These are phyloP conservation scores for Fusarium begoniae DNA, from an alignment of 2,329 filamentous ascomycete species.

Conservation along the genomic window DNA sequence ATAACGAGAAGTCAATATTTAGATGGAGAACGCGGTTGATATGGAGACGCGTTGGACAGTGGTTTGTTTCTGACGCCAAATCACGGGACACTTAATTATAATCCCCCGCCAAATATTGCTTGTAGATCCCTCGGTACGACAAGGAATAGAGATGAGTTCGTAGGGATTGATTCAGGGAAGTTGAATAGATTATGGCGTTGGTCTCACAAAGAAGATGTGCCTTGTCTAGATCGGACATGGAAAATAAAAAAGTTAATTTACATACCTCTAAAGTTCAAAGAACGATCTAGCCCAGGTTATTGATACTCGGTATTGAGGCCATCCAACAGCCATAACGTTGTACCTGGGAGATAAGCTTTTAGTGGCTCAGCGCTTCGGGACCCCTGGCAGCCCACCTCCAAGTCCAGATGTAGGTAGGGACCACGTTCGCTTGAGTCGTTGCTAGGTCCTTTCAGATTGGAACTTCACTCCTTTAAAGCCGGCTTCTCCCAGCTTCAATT, in stretches of 20 bases:
- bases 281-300: neutral
- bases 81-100: conserved; percentile 27
- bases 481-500: conserved; percentile 23
- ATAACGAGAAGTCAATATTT: neutral
- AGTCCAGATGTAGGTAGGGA: conserved; percentile 8
- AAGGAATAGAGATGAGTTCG: conserved; percentile 10
- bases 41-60: conserved; percentile 17
- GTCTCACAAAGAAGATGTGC: neutral
- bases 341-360: conserved; percentile 24
- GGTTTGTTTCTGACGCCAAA: conserved; percentile 17
- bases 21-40: conserved; percentile 12
- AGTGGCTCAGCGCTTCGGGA: conserved; percentile 20
- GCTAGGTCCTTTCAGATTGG: neutral
- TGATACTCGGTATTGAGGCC: neutral
- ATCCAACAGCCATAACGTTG: neutral
- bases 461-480: conserved; percentile 29
- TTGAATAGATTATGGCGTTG: neutral
- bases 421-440: conserved; percentile 24
- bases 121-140: conserved; percentile 16
- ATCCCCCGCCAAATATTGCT: conserved; percentile 7
- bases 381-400: conserved; percentile 28
- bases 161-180: neutral
- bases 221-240: neutral
- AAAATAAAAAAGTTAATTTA: neutral
- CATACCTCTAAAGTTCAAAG: conserved; percentile 3